These are phyloP conservation scores for Ustilago loliicola DNA, from an alignment of 1,284 basidiomycete genomes.

Conservation along the genomic window DNA sequence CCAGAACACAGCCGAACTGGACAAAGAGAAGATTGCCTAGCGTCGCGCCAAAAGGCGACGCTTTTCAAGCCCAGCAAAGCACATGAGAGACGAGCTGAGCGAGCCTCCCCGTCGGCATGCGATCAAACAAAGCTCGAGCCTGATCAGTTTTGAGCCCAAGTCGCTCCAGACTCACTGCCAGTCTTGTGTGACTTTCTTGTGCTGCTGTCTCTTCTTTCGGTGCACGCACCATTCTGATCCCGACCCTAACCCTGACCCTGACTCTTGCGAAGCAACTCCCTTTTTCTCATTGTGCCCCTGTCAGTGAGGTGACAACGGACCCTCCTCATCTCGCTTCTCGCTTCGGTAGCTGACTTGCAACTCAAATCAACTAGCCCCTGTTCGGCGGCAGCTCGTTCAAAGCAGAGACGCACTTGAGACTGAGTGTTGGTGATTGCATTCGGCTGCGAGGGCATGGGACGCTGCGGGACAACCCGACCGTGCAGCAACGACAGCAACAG, in stretches of 20 bases:
- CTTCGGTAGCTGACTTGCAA: neutral
- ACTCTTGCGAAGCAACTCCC: neutral
- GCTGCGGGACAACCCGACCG: slow-evolving; percentile 7
- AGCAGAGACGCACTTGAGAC: neutral
- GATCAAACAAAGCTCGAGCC: slow-evolving; percentile 1
- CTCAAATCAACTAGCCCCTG: neutral
- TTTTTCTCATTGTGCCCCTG: neutral
- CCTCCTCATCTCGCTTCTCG: neutral
- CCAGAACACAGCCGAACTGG: neutral
- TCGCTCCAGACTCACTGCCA: neutral
- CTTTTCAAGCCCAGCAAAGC: neutral
- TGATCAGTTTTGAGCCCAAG: neutral
- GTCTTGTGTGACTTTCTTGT: neutral
- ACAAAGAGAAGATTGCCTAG: neutral
- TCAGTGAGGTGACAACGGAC: neutral
- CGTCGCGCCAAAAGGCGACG: neutral
- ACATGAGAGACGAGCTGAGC: too few species aligned
- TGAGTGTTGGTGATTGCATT: neutral
- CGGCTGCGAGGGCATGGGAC: neutral
- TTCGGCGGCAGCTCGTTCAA: neutral
- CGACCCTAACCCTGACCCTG: neutral
- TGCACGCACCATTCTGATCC: slow-evolving; percentile 1
- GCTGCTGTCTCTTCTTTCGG: neutral
- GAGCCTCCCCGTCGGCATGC: neutral
- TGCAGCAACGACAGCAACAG: too few species aligned